Percentiles rank a stretch among this genome's conserved stretches.
phyloP scores from a whole-genome alignment of 306 rosid species.

The Oemleria cerasiformis region DNA sequence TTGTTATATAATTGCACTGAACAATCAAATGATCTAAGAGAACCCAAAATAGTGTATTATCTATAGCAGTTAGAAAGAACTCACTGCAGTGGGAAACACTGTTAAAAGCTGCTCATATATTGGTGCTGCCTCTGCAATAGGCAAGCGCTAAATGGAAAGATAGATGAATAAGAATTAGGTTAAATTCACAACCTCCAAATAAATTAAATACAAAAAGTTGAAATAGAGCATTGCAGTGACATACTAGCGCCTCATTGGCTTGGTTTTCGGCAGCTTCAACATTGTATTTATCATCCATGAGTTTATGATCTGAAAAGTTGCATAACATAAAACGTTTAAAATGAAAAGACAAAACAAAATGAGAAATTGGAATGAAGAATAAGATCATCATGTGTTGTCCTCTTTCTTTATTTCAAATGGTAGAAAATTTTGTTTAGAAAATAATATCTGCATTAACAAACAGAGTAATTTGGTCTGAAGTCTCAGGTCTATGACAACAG shows the following conservation, averaged over 20 bases:
- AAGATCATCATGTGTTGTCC: background rate
- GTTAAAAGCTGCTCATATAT: constrained; percentile 82
- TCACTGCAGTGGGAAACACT: constrained; percentile 80
- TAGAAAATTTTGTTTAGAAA: too few species aligned
- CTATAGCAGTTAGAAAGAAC: constrained; percentile 30
- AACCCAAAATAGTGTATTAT: background rate
- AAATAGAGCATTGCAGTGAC: background rate
- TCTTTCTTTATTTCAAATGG: background rate
- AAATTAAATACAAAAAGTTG: background rate
- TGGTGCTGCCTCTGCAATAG: constrained; percentile 77
- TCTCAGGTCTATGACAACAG: too few species aligned
- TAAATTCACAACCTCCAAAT: background rate
- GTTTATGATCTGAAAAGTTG: background rate
- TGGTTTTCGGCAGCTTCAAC: constrained; percentile 15
- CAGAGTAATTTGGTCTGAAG: too few species aligned
- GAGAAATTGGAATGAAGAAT: background rate
- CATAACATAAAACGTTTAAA: background rate
- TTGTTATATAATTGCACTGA: background rate
- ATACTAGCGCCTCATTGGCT: constrained; percentile 17
- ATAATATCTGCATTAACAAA: too few species aligned
- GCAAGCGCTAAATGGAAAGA: constrained; percentile 56
- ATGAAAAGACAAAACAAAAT: background rate
- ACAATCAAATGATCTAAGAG: background rate
- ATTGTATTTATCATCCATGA: constrained; percentile 9
- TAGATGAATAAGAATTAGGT: background rate